Evolutionary conservation across 2,329 filamentous ascomycete species (phyloP), one percentile per base, ranked within the genome.

Genomic region (Beauveria pseudobassiana): DNA sequence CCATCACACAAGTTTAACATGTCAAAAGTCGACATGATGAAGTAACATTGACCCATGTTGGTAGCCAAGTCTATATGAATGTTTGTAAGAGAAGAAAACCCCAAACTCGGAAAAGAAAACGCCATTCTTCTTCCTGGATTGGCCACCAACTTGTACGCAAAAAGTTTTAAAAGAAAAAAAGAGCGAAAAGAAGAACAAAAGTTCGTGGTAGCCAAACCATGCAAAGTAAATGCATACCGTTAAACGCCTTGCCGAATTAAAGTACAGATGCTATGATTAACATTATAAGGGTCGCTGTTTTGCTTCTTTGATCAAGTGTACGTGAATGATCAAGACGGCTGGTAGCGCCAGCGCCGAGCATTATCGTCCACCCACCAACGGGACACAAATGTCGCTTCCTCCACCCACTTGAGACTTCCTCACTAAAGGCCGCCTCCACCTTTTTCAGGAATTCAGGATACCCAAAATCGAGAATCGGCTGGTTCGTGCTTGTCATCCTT

Each of bases 401-500:
- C 70, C 1, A 66, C 68, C 72, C 72, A 73, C n/a, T 66, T 65
- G 4, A 67, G 2, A 67, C 66, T 3, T 70, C 70, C 4, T 64
- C 50, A 3, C 72, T 71, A 22, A 68, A 64, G n/a, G 66, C 53
- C 2, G 45, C 16, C 30, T 68, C 59, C 1, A 73, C 65, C 5
- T 62, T 64, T 2, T 59, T 38, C 30, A 65, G 46, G 20, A 68
- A 66, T 5, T 50, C 26, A 3, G 49, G 40, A 30, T 70, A 65
- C 0, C 68, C 67, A 66, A 73, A 74, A 0, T 68, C 67, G 3
- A 70, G 34, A 2, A 72, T 54, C 0, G 69, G 62, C 1, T 67
- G 60, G 34, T 67, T 74, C 73, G 40, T 70, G 64, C 5, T 69
- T 70, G 34, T 75, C 73, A 14, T 60, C 59, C 34, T 65, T 51